Evolutionary conservation across 164 flowering plant genomes (phyloP), one percentile per base, ranked within the genome.

Genomic region (Aristolochia fimbriata): DNA sequence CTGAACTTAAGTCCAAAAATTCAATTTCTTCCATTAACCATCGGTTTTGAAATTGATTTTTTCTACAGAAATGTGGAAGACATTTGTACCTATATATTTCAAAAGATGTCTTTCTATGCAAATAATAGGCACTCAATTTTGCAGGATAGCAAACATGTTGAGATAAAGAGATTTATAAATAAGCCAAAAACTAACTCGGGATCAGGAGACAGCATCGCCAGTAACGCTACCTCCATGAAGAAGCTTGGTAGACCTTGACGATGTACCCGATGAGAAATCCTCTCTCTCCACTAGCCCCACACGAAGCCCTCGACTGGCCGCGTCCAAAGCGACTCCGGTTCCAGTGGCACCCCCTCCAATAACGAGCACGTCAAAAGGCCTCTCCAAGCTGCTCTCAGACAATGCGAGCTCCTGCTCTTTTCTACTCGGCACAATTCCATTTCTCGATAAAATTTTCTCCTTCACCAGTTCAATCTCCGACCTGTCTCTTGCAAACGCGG

Each of bases 321-420:
- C 73, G 61, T 70, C 73, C 27, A 70, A 61, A 3, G 73, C 73
- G 4, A 65, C 68, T 43, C 73, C 73, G 9, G 68, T 50, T 4
- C 73, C 73, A 11, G 68, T 70, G 1, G 73, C 73, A 17, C 73
- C 73, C 20, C 73, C 73, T n/a, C 73, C 70, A 31, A 70, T 59
- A 14, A 70, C 73, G 16, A 70, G 52, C 56, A 70, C 33, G 58
- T 70, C 73, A 9, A 65, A 47, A 25, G 62, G 65, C 24, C 24
- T 57, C 23, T 27, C 49, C 45, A 24, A 47, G 45, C 51, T 59
- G 50, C 70, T 41, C 15, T 63, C 66, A 33, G 54, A 51, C 57
- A 70, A 31, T 20, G 64, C 63, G 9, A 47, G 6, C 21, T 51
- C 51, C 59, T 65, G 66, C 24, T 65, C 64, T 37, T 51, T 51